These are phyloP conservation scores for Suillus luteus DNA, from an alignment of 768 basidiomycete species.

Conservation along the genomic window DNA sequence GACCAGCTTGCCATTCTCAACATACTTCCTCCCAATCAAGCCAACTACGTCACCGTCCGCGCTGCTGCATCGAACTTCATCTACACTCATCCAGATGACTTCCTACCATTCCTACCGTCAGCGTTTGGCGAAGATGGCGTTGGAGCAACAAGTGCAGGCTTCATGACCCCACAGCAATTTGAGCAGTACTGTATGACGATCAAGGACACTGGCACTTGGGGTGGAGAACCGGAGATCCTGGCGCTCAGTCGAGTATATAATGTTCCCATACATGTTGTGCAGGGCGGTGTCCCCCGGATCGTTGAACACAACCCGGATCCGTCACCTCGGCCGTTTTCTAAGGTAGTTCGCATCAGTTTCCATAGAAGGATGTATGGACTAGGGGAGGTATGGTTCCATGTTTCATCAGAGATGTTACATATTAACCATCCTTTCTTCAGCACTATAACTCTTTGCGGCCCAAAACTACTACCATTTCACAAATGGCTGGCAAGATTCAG, in stretches of 20 bases:
- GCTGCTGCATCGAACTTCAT: slow-evolving; percentile 80
- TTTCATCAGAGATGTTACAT: background rate
- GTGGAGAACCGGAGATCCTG: slow-evolving; percentile 95
- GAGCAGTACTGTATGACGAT: slow-evolving; percentile 76
- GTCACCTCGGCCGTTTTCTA: slow-evolving; percentile 32
- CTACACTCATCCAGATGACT: slow-evolving; percentile 79
- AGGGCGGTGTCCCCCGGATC: slow-evolving; percentile 75
- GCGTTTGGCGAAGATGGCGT: slow-evolving; percentile 66
- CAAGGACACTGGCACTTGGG: slow-evolving; percentile 88
- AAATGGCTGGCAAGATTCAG: slow-evolving; percentile 35
- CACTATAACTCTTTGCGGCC: slow-evolving; percentile 89
- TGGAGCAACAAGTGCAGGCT: slow-evolving; percentile 57
- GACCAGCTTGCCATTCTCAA: slow-evolving; percentile 85
- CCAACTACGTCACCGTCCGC: slow-evolving; percentile 64
- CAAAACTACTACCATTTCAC: slow-evolving; percentile 33
- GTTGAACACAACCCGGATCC: slow-evolving; percentile 76
- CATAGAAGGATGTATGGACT: slow-evolving; percentile 94
- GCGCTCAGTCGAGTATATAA: slow-evolving; percentile 82
- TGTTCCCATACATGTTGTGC: slow-evolving; percentile 89
- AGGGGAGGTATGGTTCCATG: slow-evolving; percentile 72
- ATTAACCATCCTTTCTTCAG: slow-evolving; percentile 40
- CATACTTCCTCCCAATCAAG: slow-evolving; percentile 56
- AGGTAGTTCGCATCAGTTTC: slow-evolving; percentile 78
- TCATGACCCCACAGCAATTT: slow-evolving; percentile 71
- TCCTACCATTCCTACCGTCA: slow-evolving; percentile 89